These are phyloP conservation scores for Ogataea neopini DNA, from an alignment of 805 yeast genomes.

Conservation along the genomic window DNA sequence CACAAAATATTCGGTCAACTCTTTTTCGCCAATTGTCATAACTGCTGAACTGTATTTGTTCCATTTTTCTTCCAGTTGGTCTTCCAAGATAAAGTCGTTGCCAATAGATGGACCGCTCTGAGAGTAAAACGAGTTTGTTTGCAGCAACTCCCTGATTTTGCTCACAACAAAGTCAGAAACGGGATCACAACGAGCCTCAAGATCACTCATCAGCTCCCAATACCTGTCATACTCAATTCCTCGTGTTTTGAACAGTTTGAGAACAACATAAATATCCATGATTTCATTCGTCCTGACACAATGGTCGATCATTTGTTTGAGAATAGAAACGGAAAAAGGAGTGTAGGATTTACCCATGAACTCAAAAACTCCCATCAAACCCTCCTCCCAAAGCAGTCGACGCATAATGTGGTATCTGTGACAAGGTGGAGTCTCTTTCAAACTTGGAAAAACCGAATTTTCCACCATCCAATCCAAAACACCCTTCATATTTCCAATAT, in stretches of 20 bases:
- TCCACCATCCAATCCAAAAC: constrained; percentile 3
- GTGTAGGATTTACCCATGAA: not conserved
- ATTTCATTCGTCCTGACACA: not conserved
- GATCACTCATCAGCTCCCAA: constrained; percentile 1
- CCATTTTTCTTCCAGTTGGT: not conserved
- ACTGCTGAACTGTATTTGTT: not conserved
- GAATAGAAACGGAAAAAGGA: not conserved
- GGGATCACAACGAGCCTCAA: not conserved
- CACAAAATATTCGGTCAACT: not conserved
- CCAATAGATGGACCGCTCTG: not conserved
- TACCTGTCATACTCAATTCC: not conserved
- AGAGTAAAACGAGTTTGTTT: not conserved
- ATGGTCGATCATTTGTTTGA: not conserved
- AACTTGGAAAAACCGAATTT: not conserved
- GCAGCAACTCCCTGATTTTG: constrained; percentile 1
- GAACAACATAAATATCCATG: not conserved
- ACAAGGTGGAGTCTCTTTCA: not conserved
- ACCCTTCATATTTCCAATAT: not conserved
- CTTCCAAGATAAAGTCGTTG: not conserved
- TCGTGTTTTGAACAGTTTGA: constrained; percentile 3
- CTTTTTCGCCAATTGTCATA: not conserved
- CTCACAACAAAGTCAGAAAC: not conserved
- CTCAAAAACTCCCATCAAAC: not conserved
- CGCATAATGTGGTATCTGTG: not conserved
- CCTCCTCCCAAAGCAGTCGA: not conserved